These are phyloP conservation scores for Exophiala alcalophila DNA, from an alignment of 2,329 filamentous ascomycete genomes.

Conservation along the genomic window DNA sequence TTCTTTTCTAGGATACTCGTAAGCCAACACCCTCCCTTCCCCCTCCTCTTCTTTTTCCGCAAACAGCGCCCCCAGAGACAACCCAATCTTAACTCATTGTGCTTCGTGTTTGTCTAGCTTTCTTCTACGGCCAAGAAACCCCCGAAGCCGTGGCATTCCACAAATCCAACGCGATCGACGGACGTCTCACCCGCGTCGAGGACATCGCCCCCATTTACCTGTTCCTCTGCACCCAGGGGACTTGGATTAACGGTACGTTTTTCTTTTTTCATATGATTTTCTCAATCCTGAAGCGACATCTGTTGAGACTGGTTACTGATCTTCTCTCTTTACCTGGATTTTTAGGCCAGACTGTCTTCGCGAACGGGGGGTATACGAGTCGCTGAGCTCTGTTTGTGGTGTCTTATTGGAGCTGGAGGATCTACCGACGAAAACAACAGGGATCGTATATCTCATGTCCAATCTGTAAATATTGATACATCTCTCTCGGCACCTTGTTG, in stretches of 20 bases:
- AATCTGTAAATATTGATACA: too few species aligned
- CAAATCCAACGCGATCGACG: slow-evolving; percentile 45
- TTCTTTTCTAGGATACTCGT: slow-evolving; percentile 8
- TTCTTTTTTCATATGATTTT: background rate
- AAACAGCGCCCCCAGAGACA: too few species aligned
- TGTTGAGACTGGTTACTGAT: background rate
- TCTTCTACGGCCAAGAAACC: slow-evolving; percentile 47
- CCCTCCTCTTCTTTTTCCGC: background rate
- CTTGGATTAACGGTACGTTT: slow-evolving; percentile 45
- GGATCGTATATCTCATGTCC: too few species aligned
- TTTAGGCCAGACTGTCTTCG: slow-evolving; percentile 41
- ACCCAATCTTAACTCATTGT: too few species aligned
- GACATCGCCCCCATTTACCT: slow-evolving; percentile 48
- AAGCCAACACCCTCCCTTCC: background rate
- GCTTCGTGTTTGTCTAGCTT: slow-evolving; percentile 38
- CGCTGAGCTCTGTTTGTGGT: slow-evolving; percentile 34
- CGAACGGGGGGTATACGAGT: slow-evolving; percentile 50
- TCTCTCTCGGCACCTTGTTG: too few species aligned
- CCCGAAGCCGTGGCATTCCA: slow-evolving; percentile 45
- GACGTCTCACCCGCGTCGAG: slow-evolving; percentile 42
- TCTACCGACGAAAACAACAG: too few species aligned
- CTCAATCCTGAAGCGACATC: background rate
- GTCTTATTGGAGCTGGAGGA: too few species aligned
- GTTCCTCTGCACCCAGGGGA: slow-evolving; percentile 46
- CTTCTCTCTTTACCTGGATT: background rate